Conservation (phyloP, 257 asterid genomes). For the Ajuga chamaepitys region DNA sequence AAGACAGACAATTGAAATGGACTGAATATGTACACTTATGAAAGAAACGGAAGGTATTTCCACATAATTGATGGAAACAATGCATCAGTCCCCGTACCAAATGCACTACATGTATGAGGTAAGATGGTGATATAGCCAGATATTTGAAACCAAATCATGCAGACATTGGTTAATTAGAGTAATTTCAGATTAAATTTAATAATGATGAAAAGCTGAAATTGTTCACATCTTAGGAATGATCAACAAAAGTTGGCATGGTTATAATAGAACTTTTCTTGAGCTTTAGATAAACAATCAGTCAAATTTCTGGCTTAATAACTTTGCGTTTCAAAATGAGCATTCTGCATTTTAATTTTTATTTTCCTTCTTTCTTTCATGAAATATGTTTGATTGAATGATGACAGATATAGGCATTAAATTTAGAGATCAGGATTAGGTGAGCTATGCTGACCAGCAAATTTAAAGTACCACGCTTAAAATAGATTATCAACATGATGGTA, state of each 20-base stretch:
- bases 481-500: background rate
- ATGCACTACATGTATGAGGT: constrained; percentile 1
- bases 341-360: background rate
- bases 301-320: background rate
- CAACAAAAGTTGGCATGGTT: background rate
- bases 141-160: background rate
- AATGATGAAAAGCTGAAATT: background rate
- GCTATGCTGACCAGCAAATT: background rate
- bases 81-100: background rate
- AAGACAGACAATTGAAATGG: background rate
- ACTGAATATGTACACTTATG: background rate
- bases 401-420: background rate
- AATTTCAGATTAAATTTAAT: background rate
- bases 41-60: background rate
- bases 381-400: background rate
- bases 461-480: background rate
- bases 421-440: background rate
- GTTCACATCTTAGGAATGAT: background rate
- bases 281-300: background rate
- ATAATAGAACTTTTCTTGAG: background rate
- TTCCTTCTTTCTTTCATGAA: background rate
- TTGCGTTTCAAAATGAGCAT: background rate
- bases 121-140: background rate
- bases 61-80: constrained; percentile 1
- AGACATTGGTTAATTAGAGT: background rate